Percentiles rank a stretch among this genome's conserved stretches.
Evolutionary conservation across 768 basidiomycete genomes (phyloP).

Genomic region (Mycena crocata): DNA sequence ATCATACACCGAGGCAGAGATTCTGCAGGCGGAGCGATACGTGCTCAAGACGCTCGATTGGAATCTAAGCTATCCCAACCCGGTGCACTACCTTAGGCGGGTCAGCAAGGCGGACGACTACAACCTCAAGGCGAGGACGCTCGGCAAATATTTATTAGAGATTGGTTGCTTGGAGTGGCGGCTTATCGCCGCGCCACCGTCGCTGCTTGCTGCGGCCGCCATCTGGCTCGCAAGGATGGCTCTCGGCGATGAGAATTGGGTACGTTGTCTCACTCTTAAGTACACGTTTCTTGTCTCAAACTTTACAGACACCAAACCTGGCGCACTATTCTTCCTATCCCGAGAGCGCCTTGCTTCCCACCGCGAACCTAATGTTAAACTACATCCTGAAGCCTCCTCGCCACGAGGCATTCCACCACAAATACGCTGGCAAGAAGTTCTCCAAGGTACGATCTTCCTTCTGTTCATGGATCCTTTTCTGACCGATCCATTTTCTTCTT

Average conservation of each 20-base stretch:
- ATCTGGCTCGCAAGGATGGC: slow-evolving; percentile 92
- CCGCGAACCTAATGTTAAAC: slow-evolving; percentile 93
- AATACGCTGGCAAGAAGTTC: slow-evolving; percentile 92
- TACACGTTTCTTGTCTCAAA: slow-evolving; percentile 7
- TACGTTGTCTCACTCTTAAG: slow-evolving; percentile 54
- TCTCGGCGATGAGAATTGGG: slow-evolving; percentile 89
- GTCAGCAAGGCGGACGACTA: slow-evolving; percentile 98
- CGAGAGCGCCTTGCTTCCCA: slow-evolving; percentile 85
- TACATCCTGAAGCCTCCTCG: slow-evolving; percentile 85
- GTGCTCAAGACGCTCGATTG: slow-evolving; percentile 93
- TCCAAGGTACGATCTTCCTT: slow-evolving; percentile 70
- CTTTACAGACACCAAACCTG: slow-evolving; percentile 77
- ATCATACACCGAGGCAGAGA: slow-evolving; percentile 86
- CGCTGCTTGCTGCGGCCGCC: slow-evolving; percentile 87
- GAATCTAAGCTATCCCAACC: slow-evolving; percentile 93
- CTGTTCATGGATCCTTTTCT: background rate
- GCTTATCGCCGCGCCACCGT: slow-evolving; percentile 84
- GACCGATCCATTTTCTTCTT: background rate
- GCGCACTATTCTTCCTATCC: slow-evolving; percentile 95
- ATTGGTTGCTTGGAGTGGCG: slow-evolving; percentile 91
- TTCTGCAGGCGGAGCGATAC: slow-evolving; percentile 82
- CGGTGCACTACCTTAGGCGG: slow-evolving; percentile 91
- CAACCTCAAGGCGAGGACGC: slow-evolving; percentile 89
- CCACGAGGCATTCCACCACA: slow-evolving; percentile 91
- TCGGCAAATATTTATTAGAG: slow-evolving; percentile 95